Evolutionary conservation across 2,329 filamentous ascomycete species (phyloP).

Genomic region (Trematosphaeria pertusa): DNA sequence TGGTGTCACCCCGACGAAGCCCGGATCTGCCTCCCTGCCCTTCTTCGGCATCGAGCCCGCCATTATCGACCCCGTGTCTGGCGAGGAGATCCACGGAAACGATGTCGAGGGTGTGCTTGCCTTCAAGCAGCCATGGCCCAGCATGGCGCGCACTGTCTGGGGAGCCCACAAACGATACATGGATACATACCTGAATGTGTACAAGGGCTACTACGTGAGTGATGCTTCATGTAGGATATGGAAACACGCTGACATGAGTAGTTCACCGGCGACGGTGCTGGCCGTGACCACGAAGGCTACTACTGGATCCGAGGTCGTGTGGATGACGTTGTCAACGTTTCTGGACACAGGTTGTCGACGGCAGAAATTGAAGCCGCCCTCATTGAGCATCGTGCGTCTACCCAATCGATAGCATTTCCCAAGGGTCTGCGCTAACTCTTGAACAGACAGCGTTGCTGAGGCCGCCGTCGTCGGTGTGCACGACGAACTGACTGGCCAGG

Average conservation of each 20-base stretch:
- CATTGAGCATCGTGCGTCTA: slow-evolving; percentile 76
- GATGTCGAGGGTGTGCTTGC: slow-evolving; percentile 96
- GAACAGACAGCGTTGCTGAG: slow-evolving; percentile 83
- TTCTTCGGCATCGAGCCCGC: slow-evolving; percentile 99
- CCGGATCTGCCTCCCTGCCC: slow-evolving; percentile 90
- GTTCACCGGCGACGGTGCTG: slow-evolving; percentile 94
- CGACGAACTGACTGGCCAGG: slow-evolving; percentile 95
- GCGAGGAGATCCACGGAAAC: slow-evolving; percentile 91
- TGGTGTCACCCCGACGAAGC: slow-evolving; percentile 94
- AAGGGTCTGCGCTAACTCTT: neutral
- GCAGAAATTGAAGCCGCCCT: slow-evolving; percentile 98
- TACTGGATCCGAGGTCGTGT: slow-evolving; percentile 99
- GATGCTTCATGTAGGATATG: neutral
- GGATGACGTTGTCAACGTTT: slow-evolving; percentile 98
- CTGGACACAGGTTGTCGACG: slow-evolving; percentile 92
- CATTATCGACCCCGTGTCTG: slow-evolving; percentile 95
- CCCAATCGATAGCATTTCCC: neutral
- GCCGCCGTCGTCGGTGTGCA: slow-evolving; percentile 92
- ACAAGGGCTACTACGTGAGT: slow-evolving; percentile 96
- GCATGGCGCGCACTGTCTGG: slow-evolving; percentile 98
- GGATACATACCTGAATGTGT: slow-evolving; percentile 98
- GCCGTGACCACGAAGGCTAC: slow-evolving; percentile 95
- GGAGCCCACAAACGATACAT: slow-evolving; percentile 98
- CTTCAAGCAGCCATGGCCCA: slow-evolving; percentile 98
- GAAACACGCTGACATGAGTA: slow-evolving; percentile 44